Conservation (phyloP, 192 early-diverging fungal species). For the Coemansia sp. region DNA sequence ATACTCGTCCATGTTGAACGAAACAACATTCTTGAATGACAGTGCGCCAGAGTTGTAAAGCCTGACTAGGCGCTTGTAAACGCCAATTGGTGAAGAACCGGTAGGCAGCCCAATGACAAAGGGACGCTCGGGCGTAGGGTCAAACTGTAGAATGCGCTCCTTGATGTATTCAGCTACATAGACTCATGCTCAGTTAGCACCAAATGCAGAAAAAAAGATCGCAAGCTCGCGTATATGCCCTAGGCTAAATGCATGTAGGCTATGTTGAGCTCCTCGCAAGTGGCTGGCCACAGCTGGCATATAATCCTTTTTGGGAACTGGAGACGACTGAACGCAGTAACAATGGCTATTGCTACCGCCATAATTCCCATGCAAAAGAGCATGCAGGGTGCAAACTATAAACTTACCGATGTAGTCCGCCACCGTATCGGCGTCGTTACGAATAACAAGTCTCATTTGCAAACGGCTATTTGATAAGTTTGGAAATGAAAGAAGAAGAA, state of each 20-base stretch:
- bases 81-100: conserved; percentile 79
- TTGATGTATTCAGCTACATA: conserved; percentile 74
- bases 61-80: conserved; percentile 76
- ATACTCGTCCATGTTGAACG: conserved; percentile 94
- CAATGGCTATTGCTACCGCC: no score
- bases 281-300: no score
- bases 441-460: conserved; percentile 73
- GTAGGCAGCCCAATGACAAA: conserved; percentile 87
- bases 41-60: conserved; percentile 65
- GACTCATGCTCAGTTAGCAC: not conserved
- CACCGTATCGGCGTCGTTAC: conserved; percentile 68
- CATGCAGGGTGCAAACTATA: no score
- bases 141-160: conserved; percentile 74
- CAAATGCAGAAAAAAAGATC: no score
- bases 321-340: no score
- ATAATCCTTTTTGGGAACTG: no score
- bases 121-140: conserved; percentile 67
- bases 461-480: no score
- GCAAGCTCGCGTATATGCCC: no score
- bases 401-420: conserved; percentile 69
- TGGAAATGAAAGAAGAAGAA: not conserved
- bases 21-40: conserved; percentile 77
- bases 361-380: no score
- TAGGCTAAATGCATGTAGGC: no score
- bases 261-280: no score